Evolutionary conservation across 345 rosid species (phyloP), one percentile per base, ranked within the genome.

Genomic region (Corchorus olitorius): DNA sequence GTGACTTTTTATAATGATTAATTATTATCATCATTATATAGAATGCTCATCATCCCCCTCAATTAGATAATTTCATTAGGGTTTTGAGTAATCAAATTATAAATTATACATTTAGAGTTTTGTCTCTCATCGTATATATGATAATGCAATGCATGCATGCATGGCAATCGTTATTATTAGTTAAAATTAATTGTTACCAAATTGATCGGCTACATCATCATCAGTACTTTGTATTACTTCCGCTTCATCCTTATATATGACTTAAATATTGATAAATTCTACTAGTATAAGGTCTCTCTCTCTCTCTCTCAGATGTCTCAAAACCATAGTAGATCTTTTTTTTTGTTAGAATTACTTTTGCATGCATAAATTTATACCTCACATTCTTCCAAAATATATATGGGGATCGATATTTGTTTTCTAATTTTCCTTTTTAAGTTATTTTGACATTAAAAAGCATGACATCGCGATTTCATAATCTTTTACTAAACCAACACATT

Each of bases 111-210:
- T 0, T 62, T 76, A 72, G 76, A 83, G 56, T 52, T 76, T 67
- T 75, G 61, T 43, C 77, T 15, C 7, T 39, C 43, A 39, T 27
- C 5, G n/a, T 11, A 20, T 77, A 81, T 76, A 41, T 72, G 65
- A 79, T 72, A 74, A 81, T 80, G 81, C 78, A 78, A 65, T 78
- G 74, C 74, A 59, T 81, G 83, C 68, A 65, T 65, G 70, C 17
- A 49, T 13, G 53, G 79, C 48, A 64, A 64, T 27, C 70, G 20
- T 63, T 56, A 27, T 45, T 73, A 16, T 70, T 49, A 76, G 20
- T 69, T 77, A 39, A 33, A 46, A 70, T 58, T 77, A 68, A 74
- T 62, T 67, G 34, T n/a, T 82, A 63, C 53, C 43, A 4, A 65
- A 77, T 20, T 58, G 27, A 27, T 71, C 66, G 59, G 62, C 56